Evolutionary conservation across 2,329 filamentous ascomycete genomes (phyloP).

Genomic region (Penicillium sp.): DNA sequence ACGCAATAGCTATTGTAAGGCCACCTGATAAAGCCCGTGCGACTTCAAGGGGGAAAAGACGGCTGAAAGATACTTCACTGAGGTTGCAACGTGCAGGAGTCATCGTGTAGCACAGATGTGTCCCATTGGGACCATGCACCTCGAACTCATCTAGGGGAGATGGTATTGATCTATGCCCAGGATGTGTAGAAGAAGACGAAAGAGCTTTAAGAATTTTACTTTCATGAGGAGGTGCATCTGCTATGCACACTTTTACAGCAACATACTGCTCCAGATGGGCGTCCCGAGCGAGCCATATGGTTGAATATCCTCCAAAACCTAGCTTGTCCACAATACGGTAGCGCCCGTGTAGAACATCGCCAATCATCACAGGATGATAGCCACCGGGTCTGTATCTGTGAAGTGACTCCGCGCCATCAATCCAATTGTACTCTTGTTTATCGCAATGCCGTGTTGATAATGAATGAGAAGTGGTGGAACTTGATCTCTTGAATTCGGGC

Average conservation of each 20-base stretch:
- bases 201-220: no score
- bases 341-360: conserved; percentile 22
- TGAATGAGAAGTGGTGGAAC: no score
- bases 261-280: conserved; percentile 17
- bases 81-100: conserved; percentile 25
- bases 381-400: conserved; percentile 26
- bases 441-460: no score
- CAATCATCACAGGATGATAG: conserved; percentile 30
- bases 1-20: conserved; percentile 14
- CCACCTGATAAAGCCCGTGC: conserved; percentile 22
- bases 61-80: conserved; percentile 24
- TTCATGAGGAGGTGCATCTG: no score
- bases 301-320: conserved; percentile 18
- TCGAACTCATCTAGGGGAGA: conserved; percentile 23
- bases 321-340: conserved; percentile 19
- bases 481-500: no score
- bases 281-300: conserved; percentile 18
- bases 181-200: no score
- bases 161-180: neutral
- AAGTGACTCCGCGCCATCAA: conserved; percentile 7
- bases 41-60: conserved; percentile 25
- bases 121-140: conserved; percentile 26
- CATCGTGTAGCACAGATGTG: conserved; percentile 25
- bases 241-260: conserved; percentile 18
- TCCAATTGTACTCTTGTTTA: neutral